Percentiles rank a stretch among this genome's conserved stretches.
Evolutionary conservation across 768 basidiomycete species (phyloP).

Genomic region (Kwoniella pini): DNA sequence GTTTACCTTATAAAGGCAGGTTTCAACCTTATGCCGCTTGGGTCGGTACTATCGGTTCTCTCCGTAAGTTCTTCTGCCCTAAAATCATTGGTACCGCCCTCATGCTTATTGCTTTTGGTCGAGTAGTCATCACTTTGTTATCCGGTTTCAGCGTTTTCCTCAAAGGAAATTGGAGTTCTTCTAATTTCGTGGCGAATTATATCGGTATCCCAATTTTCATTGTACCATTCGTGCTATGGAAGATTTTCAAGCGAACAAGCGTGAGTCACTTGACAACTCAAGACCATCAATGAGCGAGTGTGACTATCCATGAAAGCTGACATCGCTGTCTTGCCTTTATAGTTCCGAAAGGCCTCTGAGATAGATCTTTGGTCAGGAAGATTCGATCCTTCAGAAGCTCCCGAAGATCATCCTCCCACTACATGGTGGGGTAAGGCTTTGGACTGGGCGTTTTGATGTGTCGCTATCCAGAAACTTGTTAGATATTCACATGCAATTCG

Average conservation of each 20-base stretch:
- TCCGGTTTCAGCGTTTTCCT: constrained; percentile 45
- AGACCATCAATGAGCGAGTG: not conserved
- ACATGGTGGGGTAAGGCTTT: constrained; percentile 19
- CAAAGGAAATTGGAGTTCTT: constrained; percentile 32
- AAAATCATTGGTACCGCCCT: not conserved
- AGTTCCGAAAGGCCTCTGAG: constrained; percentile 28
- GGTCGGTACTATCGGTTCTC: constrained; percentile 22
- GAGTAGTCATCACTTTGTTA: constrained; percentile 34
- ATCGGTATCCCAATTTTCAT: constrained; percentile 36
- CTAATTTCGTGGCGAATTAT: constrained; percentile 40
- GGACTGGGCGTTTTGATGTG: constrained; percentile 12
- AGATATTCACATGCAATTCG: no score
- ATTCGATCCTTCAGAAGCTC: constrained; percentile 33
- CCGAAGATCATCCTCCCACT: constrained; percentile 14
- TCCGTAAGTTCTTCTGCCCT: constrained; percentile 1
- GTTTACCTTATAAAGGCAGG: constrained; percentile 11
- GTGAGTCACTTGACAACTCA: not conserved
- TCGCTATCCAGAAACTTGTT: no score
- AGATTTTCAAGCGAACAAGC: constrained; percentile 33
- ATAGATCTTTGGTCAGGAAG: constrained; percentile 41
- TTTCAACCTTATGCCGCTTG: constrained; percentile 38
- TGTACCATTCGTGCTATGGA: constrained; percentile 38
- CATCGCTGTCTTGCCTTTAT: not conserved
- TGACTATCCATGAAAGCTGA: not conserved
- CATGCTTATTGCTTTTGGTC: not conserved